A percentile compares a stretch with the other conserved stretches of the same genome.
Conservation (phyloP, 768 basidiomycete genomes). For the Holtermanniella nyarrowii region DNA sequence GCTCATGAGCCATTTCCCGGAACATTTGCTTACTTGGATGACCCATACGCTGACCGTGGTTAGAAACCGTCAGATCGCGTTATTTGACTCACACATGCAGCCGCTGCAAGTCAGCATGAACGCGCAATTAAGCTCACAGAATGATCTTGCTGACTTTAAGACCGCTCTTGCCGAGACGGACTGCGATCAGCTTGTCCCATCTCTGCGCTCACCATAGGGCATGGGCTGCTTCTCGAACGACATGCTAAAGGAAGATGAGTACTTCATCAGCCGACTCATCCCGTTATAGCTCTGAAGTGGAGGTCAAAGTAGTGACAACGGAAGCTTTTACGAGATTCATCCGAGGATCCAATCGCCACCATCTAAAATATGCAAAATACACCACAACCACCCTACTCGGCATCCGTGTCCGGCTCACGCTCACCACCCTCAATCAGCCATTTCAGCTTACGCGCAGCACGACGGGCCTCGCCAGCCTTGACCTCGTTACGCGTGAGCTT, state of each 20-base stretch:
- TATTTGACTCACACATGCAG: constrained; percentile 14
- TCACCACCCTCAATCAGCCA: constrained; percentile 74
- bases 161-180: constrained; percentile 51
- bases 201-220: background rate
- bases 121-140: constrained; percentile 49
- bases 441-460: constrained; percentile 63
- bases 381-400: constrained; percentile 15
- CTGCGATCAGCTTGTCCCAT: background rate
- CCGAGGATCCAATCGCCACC: too few relatives aligned
- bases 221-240: background rate
- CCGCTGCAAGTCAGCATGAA: constrained; percentile 6
- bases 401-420: constrained; percentile 35
- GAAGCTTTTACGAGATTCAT: background rate
- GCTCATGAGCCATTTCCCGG: background rate
- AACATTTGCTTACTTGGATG: constrained; percentile 8
- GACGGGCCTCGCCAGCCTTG: constrained; percentile 79
- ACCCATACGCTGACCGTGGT: constrained; percentile 11
- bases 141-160: constrained; percentile 57
- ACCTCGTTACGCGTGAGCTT: constrained; percentile 52
- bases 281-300: background rate
- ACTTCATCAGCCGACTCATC: background rate
- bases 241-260: background rate
- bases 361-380: background rate
- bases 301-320: background rate
- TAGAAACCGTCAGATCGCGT: background rate